Percentiles rank a stretch among this genome's conserved stretches.
These are phyloP conservation scores for Podochytrium sp. DNA, from an alignment of 192 early-diverging fungal genomes.

Conservation along the genomic window DNA sequence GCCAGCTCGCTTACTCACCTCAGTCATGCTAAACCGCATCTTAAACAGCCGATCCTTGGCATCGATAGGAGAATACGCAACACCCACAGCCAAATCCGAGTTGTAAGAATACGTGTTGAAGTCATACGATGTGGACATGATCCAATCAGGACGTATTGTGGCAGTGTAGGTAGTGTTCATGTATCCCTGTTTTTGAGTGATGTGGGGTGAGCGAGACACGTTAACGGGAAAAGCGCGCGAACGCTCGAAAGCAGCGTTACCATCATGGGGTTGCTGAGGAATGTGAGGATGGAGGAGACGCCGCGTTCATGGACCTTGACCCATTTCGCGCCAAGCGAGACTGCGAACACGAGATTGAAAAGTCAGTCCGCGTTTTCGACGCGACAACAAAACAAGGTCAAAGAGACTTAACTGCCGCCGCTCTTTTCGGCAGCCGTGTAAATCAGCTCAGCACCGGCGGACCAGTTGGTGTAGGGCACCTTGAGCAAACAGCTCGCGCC, in stretches of 20 bases:
- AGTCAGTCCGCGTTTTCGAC: background rate
- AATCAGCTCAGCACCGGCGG: slow-evolving; percentile 53
- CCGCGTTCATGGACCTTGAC: slow-evolving; percentile 8
- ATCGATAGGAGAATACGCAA: slow-evolving; percentile 73
- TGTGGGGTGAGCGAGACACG: slow-evolving; percentile 71
- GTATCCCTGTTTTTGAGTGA: slow-evolving; percentile 76
- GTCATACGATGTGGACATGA: slow-evolving; percentile 82
- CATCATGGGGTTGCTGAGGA: slow-evolving; percentile 26
- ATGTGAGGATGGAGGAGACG: slow-evolving; percentile 21
- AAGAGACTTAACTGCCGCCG: slow-evolving; percentile 75
- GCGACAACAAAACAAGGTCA: too few relatives aligned
- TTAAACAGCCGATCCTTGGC: slow-evolving; percentile 58
- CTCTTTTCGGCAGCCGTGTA: slow-evolving; percentile 76
- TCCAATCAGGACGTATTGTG: slow-evolving; percentile 69
- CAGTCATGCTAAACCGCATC: slow-evolving; percentile 52
- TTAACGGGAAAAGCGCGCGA: too few relatives aligned
- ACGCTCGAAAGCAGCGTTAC: slow-evolving; percentile 46
- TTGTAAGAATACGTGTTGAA: slow-evolving; percentile 92
- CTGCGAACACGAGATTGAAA: slow-evolving; percentile 16
- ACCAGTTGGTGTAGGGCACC: slow-evolving; percentile 55
- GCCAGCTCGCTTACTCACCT: too few relatives aligned
- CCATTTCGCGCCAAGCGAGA: slow-evolving; percentile 38
- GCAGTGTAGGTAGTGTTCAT: slow-evolving; percentile 82
- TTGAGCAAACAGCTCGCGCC: slow-evolving; percentile 84
- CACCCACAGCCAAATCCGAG: slow-evolving; percentile 85